Evolutionary conservation across 1,284 basidiomycete genomes (phyloP).

Genomic region (Sanghuangporus weigelae): DNA sequence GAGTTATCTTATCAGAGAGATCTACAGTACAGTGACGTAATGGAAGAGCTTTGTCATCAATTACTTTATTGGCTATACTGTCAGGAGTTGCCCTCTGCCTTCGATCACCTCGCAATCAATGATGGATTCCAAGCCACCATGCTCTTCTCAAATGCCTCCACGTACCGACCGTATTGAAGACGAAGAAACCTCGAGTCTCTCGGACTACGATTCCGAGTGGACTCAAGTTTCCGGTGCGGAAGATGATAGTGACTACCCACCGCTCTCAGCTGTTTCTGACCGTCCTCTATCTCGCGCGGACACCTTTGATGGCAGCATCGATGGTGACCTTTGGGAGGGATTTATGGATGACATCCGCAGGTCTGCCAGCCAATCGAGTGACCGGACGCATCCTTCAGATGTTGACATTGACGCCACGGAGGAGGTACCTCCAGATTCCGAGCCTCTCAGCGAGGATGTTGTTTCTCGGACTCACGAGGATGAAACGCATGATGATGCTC

Average conservation of each 20-base stretch:
- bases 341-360: conserved; percentile 8
- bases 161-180: conserved; percentile 14
- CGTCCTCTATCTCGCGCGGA: conserved; percentile 15
- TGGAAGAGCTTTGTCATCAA: not conserved
- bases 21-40: not conserved
- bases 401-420: conserved; percentile 7
- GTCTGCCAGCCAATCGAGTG: not conserved
- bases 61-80: not conserved
- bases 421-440: not conserved
- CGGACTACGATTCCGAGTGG: conserved; percentile 20
- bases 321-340: conserved; percentile 18
- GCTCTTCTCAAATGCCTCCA: conserved; percentile 7
- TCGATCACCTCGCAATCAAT: conserved; percentile 4
- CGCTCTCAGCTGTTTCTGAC: conserved; percentile 5
- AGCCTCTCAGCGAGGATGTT: conserved; percentile 8
- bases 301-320: conserved; percentile 14
- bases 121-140: conserved; percentile 1
- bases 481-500: conserved; percentile 10
- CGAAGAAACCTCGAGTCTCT: conserved; percentile 17
- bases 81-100: not conserved
- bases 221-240: conserved; percentile 17
- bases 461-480: conserved; percentile 9
- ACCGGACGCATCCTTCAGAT: not conserved
- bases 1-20: not conserved
- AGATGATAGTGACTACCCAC: conserved; percentile 17